These are phyloP conservation scores for Laetiporus sulphureus DNA, from an alignment of 1,284 basidiomycete species.

Conservation along the genomic window DNA sequence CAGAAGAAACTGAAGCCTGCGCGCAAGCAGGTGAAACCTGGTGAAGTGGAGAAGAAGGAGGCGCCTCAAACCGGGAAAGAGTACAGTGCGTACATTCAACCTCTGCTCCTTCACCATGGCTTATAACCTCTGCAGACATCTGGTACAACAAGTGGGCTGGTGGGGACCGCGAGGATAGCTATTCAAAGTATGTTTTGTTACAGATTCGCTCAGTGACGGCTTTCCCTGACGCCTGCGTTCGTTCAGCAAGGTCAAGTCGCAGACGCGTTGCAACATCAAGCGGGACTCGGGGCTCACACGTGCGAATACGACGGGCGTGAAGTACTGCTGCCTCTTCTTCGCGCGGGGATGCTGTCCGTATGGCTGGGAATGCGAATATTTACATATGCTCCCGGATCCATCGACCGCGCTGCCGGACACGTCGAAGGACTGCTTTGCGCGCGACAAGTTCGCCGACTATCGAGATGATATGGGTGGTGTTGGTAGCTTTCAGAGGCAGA, in stretches of 20 bases:
- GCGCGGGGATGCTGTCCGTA: slow-evolving; percentile 95
- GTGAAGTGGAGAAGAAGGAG: slow-evolving; percentile 85
- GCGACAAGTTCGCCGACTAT: slow-evolving; percentile 97
- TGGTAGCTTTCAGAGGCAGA: slow-evolving; percentile 90
- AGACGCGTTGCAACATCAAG: slow-evolving; percentile 86
- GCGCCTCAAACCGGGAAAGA: slow-evolving; percentile 90
- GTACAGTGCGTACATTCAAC: slow-evolving; percentile 63
- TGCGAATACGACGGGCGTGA: slow-evolving; percentile 85
- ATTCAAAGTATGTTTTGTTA: slow-evolving; percentile 63
- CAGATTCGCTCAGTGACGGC: slow-evolving; percentile 1
- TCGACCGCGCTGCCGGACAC: slow-evolving; percentile 73
- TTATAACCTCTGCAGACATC: slow-evolving; percentile 56
- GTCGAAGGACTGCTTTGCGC: slow-evolving; percentile 93
- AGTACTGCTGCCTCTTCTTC: slow-evolving; percentile 95
- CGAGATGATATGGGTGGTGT: slow-evolving; percentile 99
- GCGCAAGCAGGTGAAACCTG: slow-evolving; percentile 84
- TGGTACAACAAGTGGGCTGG: slow-evolving; percentile 99
- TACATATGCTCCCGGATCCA: slow-evolving; percentile 81
- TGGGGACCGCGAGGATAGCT: slow-evolving; percentile 89
- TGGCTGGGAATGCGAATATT: slow-evolving; percentile 95
- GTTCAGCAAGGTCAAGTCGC: slow-evolving; percentile 85
- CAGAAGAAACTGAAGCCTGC: slow-evolving; percentile 70
- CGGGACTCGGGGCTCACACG: slow-evolving; percentile 90
- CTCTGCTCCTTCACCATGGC: slow-evolving; percentile 1
- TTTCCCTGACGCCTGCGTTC: slow-evolving; percentile 12